Base-by-base conservation (phyloP, 2,329 filamentous ascomycete species). In the Botrytis porri region DNA sequence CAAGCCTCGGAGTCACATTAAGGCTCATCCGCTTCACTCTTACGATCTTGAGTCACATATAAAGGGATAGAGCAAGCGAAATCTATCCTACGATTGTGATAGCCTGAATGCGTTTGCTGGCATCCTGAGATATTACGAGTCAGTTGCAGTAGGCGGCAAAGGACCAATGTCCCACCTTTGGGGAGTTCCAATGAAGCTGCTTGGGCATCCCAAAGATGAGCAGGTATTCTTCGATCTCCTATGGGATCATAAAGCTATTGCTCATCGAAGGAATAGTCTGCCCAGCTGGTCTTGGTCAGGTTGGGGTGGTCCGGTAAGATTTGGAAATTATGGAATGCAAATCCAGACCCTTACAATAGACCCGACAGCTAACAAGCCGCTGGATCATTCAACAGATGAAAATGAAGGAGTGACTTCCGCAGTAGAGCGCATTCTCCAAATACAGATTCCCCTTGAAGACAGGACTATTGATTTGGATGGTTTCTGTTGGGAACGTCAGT, bases 21-120 rank as follows among this genome's bases (percentile, higher is more conserved):
- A 45, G 43, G 1, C 18, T 45, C 2, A 9, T 22, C 2, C 0
- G 4, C 0, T 45, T 45, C 7, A 45, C 7, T 3, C 0, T 22
- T 3, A 0, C 1, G 0, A 5, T 5, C 45, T 51, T 14, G 0
- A 14, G 45, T 51, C 48, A 51, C 22, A n/a, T 2, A 51, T n/a
- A 51, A 3, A 2, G 0, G 4, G 0, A 51, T 51, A n/a, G 9
- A n/a, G 48, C 10, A 51, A 12, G 22, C 22, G 48, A 51, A 6
- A 51, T 51, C 22, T 51, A n/a, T n/a, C 22, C 22, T 10, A 51
- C 22, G 48, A 51, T 51, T 51, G 48, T 5, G 48, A 51, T 10
- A 51, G 22, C 22, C 10, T 51, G 48, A 51, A 51, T 14, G 48
- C 48, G 14, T 51, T 51, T 51, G 22, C 48, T 25, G 22, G 22